Evolutionary conservation across 2,329 filamentous ascomycete genomes (phyloP).

Genomic region (Alternaria alternata): DNA sequence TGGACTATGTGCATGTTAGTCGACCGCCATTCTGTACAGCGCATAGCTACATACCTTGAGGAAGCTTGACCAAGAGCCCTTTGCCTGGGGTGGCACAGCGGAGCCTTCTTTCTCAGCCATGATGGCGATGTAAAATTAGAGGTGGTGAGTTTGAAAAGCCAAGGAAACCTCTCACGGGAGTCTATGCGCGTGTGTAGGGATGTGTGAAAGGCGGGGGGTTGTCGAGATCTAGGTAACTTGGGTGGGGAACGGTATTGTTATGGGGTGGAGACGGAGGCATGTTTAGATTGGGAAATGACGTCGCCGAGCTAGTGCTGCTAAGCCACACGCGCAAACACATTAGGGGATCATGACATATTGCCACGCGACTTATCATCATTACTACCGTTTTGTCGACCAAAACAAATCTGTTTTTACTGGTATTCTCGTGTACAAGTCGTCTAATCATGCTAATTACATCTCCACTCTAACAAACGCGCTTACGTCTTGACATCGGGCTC

Average conservation of each 20-base stretch:
- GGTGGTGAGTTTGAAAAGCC: too few relatives aligned
- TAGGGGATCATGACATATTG: conserved; percentile 11
- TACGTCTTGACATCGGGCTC: conserved; percentile 98
- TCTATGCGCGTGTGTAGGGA: conserved; percentile 8
- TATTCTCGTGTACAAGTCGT: conserved; percentile 5
- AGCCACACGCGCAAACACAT: conserved; percentile 21
- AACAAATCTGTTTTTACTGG: not conserved
- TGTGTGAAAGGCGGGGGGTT: conserved; percentile 12
- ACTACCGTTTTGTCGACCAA: not conserved
- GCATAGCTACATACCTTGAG: conserved; percentile 52
- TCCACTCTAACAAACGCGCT: conserved; percentile 23
- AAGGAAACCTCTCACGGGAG: not conserved
- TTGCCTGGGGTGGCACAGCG: conserved; percentile 56
- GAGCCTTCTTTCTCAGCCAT: conserved; percentile 53
- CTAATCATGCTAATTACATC: conserved; percentile 12
- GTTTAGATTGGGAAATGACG: conserved; percentile 26
- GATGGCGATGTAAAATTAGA: conserved; percentile 1
- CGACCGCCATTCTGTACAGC: not conserved
- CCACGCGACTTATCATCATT: not conserved
- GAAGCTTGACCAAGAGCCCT: conserved; percentile 60
- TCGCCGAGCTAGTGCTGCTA: conserved; percentile 17
- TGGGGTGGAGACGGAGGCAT: conserved; percentile 16
- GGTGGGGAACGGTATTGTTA: conserved; percentile 17
- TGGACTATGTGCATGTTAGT: conserved; percentile 50
- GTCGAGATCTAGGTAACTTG: not conserved